Percentiles rank a stretch among this genome's conserved stretches.
Conservation (phyloP, 78 protist species). For the Polysphondylium violaceum region DNA sequence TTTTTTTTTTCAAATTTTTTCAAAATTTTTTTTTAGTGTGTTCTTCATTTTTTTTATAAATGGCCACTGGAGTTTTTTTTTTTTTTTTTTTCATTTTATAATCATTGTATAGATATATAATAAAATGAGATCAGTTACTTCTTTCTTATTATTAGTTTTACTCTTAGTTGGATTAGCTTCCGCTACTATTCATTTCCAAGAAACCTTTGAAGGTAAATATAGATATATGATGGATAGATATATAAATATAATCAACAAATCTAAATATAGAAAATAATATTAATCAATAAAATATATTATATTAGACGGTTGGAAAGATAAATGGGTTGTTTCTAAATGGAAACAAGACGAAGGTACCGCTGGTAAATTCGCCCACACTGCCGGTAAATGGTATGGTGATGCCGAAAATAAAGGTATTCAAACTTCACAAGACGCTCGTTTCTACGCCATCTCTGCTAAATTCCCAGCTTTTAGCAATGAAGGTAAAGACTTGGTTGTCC, state of each 20-base stretch:
- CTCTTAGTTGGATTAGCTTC: conserved; percentile 3
- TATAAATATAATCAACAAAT: not conserved
- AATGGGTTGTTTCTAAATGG: conserved; percentile 87
- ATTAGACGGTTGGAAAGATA: conserved; percentile 73
- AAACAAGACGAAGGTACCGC: conserved; percentile 82
- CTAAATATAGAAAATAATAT: not conserved
- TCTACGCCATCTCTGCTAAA: conserved; percentile 90
- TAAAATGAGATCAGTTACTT: not conserved
- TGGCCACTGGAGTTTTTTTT: not conserved
- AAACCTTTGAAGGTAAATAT: conserved; percentile 32
- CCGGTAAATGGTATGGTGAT: conserved; percentile 90
- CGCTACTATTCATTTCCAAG: conserved; percentile 28
- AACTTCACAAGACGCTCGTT: conserved; percentile 91
- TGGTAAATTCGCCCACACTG: conserved; percentile 87
- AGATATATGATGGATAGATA: too few relatives aligned
- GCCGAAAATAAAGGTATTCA: conserved; percentile 90
- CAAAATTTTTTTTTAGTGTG: too few relatives aligned
- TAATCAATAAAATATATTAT: not conserved
- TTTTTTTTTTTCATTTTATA: conserved; percentile 12
- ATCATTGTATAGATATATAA: conserved; percentile 6
- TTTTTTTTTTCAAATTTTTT: too few relatives aligned
- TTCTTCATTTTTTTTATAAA: not conserved
- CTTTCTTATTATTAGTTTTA: conserved; percentile 2
- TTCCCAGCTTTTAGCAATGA: conserved; percentile 86
- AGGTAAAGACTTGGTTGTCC: conserved; percentile 90